Evolutionary conservation across 2,329 filamentous ascomycete species (phyloP).

Genomic region (Penicillium nordicum): DNA sequence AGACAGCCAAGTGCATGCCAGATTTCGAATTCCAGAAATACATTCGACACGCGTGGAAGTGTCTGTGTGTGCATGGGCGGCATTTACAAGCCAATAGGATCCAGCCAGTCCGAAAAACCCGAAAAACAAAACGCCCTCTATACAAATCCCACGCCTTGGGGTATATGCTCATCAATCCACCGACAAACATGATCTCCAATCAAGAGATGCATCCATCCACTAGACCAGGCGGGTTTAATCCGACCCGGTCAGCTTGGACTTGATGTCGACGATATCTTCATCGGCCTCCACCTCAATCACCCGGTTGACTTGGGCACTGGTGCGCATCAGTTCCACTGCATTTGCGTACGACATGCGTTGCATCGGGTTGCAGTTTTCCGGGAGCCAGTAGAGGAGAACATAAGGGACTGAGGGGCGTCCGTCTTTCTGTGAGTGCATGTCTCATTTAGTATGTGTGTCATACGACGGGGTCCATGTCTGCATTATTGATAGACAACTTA

Average conservation of each 20-base stretch:
- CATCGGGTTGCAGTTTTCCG: constrained; percentile 82
- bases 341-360: constrained; percentile 91
- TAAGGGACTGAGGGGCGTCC: constrained; percentile 88
- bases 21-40: background rate
- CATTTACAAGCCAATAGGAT: constrained; percentile 1
- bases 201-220: background rate
- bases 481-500: constrained; percentile 43
- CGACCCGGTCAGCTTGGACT: constrained; percentile 54
- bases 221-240: constrained; percentile 18
- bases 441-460: background rate
- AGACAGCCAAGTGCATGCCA: background rate
- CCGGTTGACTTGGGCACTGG: constrained; percentile 81
- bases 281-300: constrained; percentile 79
- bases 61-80: background rate
- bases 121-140: background rate
- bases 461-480: background rate
- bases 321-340: constrained; percentile 93
- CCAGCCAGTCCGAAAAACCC: background rate
- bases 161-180: constrained; percentile 2
- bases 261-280: constrained; percentile 80
- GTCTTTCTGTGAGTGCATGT: constrained; percentile 56
- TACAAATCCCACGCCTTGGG: background rate
- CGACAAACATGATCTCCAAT: background rate
- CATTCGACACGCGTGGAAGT: background rate
- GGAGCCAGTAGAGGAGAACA: constrained; percentile 91